Evolutionary conservation across 139 green algal species (phyloP), one percentile per base, ranked within the genome.

Genomic region (Coccomyxa sp.): DNA sequence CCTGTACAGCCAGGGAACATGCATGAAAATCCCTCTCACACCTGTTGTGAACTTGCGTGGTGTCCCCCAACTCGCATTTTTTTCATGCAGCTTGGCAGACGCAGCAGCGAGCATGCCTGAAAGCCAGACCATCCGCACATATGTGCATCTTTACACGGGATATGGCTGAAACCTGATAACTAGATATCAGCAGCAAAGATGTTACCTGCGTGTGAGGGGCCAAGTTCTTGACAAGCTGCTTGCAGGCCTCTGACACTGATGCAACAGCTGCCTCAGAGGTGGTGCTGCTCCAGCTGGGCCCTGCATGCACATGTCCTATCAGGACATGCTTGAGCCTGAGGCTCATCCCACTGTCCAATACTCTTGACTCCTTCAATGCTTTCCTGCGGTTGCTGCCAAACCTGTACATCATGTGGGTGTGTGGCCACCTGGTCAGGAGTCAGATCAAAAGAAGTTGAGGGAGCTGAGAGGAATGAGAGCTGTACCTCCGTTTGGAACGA

Each of bases 241-340:
- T 39, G 58, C 89, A 92, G 38, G 89, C 86, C 35, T 79, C 31
- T 39, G 80, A 68, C 33, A 86, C 81, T 16, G 82, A 79, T 18
- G 50, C 68, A 1, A 41, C 36, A 34, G n/a, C 40, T 7, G 37
- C 50, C 31, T 84, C 80, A 8, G 40, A 78, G 29, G n/a, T 69
- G 24, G 80, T 80, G 39, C 72, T 79, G 38, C 18, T 38, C 79
- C 79, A 82, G 50, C 50, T 64, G 50, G 50, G 50, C 18, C 50
- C 50, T 64, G 50, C 50, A 5, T 3, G 27, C 50, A 18, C 22
- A 22, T 6, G 50, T 64, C 38, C 40, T 8, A 70, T 29, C 29
- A 40, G 8, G 4, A 33, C 6, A 31, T 14, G 5, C 14, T 10
- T 58, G 44, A 58, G 44, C 44, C 10, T 58, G 10, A 58, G 12